Base-by-base conservation (phyloP, 73 alveolate species). In the Halteria grandinella region DNA sequence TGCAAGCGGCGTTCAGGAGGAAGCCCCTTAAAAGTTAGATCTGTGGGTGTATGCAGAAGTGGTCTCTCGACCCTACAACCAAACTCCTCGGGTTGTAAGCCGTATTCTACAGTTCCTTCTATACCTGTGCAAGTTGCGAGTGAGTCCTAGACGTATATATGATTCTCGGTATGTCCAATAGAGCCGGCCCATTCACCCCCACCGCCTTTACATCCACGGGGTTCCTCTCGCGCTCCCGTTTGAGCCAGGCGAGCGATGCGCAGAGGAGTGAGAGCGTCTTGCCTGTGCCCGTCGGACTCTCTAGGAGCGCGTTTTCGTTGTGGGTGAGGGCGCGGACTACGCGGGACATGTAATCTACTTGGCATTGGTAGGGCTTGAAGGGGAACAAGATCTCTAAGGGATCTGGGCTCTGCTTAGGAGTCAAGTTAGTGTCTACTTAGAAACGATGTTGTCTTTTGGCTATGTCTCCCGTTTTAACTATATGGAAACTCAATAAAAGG, bases 221-320 rank as follows among this genome's bases (percentile, higher is more conserved):
- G n/a, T 15, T 28, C 55, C 57, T 69, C 24, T 53, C 84, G 18
- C 75, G 53, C 34, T 74, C 23, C 43, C 32, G 11, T 52, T 27
- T 45, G n/a, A 75, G 70, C 95, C 94, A 87, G 20, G 89, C 95
- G 14, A 91, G 52, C 34, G 90, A 49, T 5, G 93, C 74, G 62
- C 94, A 81, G 29, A 86, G 64, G n/a, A 87, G 57, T 27, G 92
- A 80, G 76, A 94, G 51, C 5, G 97, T 94, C 84, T 94, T 94
- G 18, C 98, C 98, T 29, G 98, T 90, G 4, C 98, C 98, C 0
- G 98, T 94, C 0, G 98, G 98, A 12, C 93, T 75, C 54, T 93
- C 94, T 20, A 93, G 69, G 21, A 91, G 87, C 0, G 98, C 98
- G 43, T 88, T 85, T 36, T 71, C 58, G 27, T 62, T 50, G 37